phyloP scores from a whole-genome alignment of 2,329 filamentous ascomycete species.

The Volutella citrinella region DNA sequence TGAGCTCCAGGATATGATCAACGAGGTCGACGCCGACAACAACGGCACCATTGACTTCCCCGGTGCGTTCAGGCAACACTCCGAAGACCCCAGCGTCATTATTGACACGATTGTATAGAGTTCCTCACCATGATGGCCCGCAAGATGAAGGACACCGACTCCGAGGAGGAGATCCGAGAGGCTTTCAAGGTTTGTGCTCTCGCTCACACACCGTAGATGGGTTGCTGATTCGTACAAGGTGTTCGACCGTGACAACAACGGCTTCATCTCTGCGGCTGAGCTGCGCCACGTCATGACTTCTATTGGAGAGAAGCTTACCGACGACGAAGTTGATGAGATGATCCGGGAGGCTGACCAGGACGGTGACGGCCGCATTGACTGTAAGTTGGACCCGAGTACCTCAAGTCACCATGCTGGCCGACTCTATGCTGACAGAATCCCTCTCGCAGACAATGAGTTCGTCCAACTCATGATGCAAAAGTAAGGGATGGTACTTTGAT shows the following conservation, averaged over 20 bases:
- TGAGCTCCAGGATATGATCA: slow-evolving; percentile 91
- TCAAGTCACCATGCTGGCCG: no score
- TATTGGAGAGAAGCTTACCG: slow-evolving; percentile 86
- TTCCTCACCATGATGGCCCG: slow-evolving; percentile 93
- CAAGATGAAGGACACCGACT: slow-evolving; percentile 93
- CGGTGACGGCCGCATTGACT: slow-evolving; percentile 84
- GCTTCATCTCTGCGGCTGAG: slow-evolving; percentile 85
- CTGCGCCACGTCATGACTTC: slow-evolving; percentile 90
- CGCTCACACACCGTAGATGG: no score
- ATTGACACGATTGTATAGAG: slow-evolving; percentile 49
- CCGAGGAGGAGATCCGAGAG: slow-evolving; percentile 86
- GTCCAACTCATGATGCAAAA: slow-evolving; percentile 97
- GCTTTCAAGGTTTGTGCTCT: slow-evolving; percentile 68
- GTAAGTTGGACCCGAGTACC: slow-evolving; percentile 49
- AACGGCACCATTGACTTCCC: slow-evolving; percentile 91
- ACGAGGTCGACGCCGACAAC: slow-evolving; percentile 89
- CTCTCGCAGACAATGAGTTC: slow-evolving; percentile 75
- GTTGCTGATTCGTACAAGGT: slow-evolving; percentile 41
- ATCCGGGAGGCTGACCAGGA: slow-evolving; percentile 89
- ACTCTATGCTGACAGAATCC: slow-evolving; percentile 8
- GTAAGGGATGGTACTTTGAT: slow-evolving; percentile 44
- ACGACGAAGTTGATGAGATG: slow-evolving; percentile 91
- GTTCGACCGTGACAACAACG: slow-evolving; percentile 88
- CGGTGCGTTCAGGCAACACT: slow-evolving; percentile 50
- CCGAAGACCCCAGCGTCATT: slow-evolving; percentile 1